Evolutionary conservation across 108 stramenopile species (phyloP).

Genomic region (Schizochytrium sp.): DNA sequence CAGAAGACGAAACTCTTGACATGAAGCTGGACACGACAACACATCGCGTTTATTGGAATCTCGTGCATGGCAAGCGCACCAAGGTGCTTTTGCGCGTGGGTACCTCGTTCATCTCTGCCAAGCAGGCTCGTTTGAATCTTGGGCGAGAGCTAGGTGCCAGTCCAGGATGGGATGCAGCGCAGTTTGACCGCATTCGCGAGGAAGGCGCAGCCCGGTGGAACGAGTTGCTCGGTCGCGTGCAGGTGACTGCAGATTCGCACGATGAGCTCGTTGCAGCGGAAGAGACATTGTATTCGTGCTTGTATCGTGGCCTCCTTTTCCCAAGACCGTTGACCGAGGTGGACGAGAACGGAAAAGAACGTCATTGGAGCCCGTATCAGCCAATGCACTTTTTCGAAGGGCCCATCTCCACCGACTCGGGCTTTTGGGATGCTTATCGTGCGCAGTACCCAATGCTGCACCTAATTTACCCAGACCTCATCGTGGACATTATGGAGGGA

Average conservation of each 20-base stretch:
- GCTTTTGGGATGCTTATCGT: slow-evolving; percentile 36
- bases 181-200: neutral
- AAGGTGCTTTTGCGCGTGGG: neutral
- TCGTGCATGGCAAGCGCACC: neutral
- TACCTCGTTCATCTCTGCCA: slow-evolving; percentile 18
- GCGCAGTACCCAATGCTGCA: slow-evolving; percentile 28
- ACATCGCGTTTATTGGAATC: too few relatives aligned
- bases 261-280: neutral
- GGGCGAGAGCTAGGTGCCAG: neutral
- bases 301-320: slow-evolving; percentile 30
- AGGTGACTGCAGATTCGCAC: neutral
- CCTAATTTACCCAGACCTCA: slow-evolving; percentile 20
- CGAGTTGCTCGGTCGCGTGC: neutral
- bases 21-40: neutral
- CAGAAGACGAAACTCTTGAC: neutral
- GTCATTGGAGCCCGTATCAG: slow-evolving; percentile 24
- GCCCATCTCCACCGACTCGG: slow-evolving; percentile 24
- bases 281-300: slow-evolving; percentile 20
- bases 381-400: neutral
- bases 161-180: neutral
- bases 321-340: slow-evolving; percentile 22
- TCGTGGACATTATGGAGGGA: slow-evolving; percentile 22
- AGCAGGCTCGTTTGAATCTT: slow-evolving; percentile 7
- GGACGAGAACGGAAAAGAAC: neutral
- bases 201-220: slow-evolving; percentile 20